Evolutionary conservation across 2,329 filamentous ascomycete genomes (phyloP).

Genomic region (Exophiala dermatitidis): DNA sequence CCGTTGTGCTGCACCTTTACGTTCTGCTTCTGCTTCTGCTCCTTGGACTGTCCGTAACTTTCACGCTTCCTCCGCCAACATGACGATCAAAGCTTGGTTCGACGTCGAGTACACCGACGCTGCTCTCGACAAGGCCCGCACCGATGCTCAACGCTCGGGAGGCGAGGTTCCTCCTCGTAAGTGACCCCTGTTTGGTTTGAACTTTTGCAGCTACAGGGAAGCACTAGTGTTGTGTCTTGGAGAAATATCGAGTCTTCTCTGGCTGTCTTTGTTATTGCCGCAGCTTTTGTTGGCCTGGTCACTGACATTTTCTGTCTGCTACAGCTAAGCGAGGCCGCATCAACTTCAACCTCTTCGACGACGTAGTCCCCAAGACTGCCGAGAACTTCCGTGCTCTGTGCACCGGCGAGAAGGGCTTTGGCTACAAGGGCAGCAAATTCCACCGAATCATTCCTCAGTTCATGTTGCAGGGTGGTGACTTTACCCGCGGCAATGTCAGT

Average conservation of each 20-base stretch:
- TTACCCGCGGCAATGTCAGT: constrained; percentile 57
- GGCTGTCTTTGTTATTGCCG: no score
- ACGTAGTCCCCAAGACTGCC: constrained; percentile 78
- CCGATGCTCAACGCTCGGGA: constrained; percentile 32
- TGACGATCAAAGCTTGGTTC: constrained; percentile 71
- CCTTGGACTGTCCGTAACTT: constrained; percentile 18
- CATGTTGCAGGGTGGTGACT: constrained; percentile 66
- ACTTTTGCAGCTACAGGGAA: no score
- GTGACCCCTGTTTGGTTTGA: background rate
- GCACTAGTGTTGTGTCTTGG: no score
- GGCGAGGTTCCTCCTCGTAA: constrained; percentile 17
- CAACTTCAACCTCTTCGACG: constrained; percentile 81
- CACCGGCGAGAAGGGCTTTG: constrained; percentile 61
- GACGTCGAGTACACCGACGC: constrained; percentile 59
- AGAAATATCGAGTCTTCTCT: no score
- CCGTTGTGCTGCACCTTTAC: constrained; percentile 1
- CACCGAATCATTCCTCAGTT: constrained; percentile 65
- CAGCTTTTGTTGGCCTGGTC: constrained; percentile 13
- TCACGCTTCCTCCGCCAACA: constrained; percentile 54
- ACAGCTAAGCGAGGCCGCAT: constrained; percentile 69
- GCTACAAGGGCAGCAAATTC: constrained; percentile 60
- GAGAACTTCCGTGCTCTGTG: constrained; percentile 60
- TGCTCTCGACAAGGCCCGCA: constrained; percentile 54
- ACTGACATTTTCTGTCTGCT: constrained; percentile 14
- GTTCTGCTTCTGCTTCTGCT: background rate